Evolutionary conservation across 495 filamentous ascomycete species (phyloP).

Genomic region (Penicillium goetzii): DNA sequence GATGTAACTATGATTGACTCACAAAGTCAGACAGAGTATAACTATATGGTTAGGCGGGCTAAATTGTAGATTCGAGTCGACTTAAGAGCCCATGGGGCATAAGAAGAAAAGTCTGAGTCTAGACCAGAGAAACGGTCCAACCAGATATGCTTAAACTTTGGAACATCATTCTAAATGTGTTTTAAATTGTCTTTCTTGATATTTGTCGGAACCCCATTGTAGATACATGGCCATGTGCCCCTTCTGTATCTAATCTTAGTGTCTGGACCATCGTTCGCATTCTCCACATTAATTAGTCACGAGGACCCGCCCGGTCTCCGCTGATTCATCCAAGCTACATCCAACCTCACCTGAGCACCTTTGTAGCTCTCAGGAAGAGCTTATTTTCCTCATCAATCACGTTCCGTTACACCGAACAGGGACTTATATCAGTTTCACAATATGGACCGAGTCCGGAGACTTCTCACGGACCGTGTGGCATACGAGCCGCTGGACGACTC

Average conservation of each 20-base stretch:
- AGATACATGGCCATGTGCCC: too few relatives aligned
- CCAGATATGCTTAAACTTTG: too few relatives aligned
- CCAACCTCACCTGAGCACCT: constrained; percentile 2
- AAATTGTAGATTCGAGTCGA: neutral
- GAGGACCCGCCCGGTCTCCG: constrained; percentile 13
- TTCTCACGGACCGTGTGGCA: constrained; percentile 51
- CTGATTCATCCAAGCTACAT: constrained; percentile 20
- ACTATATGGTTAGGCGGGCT: neutral
- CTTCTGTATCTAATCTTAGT: too few relatives aligned
- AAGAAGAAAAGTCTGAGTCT: neutral
- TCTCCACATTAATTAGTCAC: constrained; percentile 19
- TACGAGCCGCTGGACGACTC: constrained; percentile 63
- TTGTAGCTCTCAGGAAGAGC: constrained; percentile 2
- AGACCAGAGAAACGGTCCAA: too few relatives aligned
- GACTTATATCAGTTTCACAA: neutral
- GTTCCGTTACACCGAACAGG: neutral
- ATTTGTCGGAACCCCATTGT: too few relatives aligned
- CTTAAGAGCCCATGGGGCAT: neutral
- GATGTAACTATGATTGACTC: neutral
- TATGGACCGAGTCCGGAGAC: constrained; percentile 54
- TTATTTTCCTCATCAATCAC: constrained; percentile 1
- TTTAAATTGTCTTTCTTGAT: too few relatives aligned
- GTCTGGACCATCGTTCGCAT: too few relatives aligned
- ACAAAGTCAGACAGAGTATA: neutral
- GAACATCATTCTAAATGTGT: too few relatives aligned